Conservation (phyloP, 768 basidiomycete species). For the Rubroboletus pulcherrimus region DNA sequence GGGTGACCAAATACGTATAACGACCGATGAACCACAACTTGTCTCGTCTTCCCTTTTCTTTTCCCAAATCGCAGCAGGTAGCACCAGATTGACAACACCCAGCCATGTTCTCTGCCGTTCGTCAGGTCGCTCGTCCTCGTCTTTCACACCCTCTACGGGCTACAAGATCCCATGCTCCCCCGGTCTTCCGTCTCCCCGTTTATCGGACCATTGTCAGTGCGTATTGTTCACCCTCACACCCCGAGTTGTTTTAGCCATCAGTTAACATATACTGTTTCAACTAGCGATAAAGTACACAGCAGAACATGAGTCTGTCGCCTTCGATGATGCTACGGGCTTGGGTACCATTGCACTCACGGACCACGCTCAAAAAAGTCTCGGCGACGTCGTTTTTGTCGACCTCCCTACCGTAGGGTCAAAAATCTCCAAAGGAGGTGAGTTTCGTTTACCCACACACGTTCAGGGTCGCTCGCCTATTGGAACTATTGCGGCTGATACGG, state of each 20-base stretch:
- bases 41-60: constrained; percentile 46
- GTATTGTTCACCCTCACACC: not conserved
- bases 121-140: constrained; percentile 14
- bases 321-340: constrained; percentile 48
- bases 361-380: constrained; percentile 87
- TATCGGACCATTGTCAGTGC: constrained; percentile 27
- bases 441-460: not conserved
- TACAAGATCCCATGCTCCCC: not conserved
- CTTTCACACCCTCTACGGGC: constrained; percentile 3
- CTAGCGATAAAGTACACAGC: constrained; percentile 53
- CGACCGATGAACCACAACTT: not conserved
- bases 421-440: constrained; percentile 73
- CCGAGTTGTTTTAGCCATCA: not conserved
- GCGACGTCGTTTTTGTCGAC: constrained; percentile 98
- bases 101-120: constrained; percentile 19
- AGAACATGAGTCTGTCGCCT: constrained; percentile 28
- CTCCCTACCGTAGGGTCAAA: constrained; percentile 63
- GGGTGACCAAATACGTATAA: constrained; percentile 20
- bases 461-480: not conserved
- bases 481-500: constrained; percentile 4
- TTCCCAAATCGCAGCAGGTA: not conserved
- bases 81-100: not conserved
- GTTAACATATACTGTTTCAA: not conserved
- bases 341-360: constrained; percentile 77
- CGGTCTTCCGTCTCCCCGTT: constrained; percentile 2